A percentile compares a stretch with the other conserved stretches of the same genome.
Evolutionary conservation across 1,284 basidiomycete species (phyloP).

Genomic region (Fomitopsis palustris): DNA sequence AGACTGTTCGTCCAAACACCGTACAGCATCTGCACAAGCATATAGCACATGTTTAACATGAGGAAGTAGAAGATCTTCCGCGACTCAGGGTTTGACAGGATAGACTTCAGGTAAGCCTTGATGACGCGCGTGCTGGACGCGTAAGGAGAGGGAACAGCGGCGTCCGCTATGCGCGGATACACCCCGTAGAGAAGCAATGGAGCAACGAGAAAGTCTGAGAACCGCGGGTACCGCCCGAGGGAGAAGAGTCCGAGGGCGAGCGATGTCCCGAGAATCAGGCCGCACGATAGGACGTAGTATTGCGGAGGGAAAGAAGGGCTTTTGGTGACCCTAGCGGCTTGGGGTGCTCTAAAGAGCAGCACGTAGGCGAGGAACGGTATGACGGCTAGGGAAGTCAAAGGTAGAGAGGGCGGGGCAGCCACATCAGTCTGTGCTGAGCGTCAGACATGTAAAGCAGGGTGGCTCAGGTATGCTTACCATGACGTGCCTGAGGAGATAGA

Average conservation of each 20-base stretch:
- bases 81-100: conserved; percentile 88
- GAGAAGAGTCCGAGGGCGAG: conserved; percentile 20
- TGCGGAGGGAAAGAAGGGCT: conserved; percentile 47
- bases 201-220: conserved; percentile 16
- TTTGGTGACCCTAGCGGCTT: conserved; percentile 43
- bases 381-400: conserved; percentile 49
- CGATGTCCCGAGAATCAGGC: conserved; percentile 41
- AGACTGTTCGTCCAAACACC: conserved; percentile 98
- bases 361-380: conserved; percentile 59
- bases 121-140: conserved; percentile 56
- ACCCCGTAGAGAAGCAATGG: conserved; percentile 56
- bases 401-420: conserved; percentile 38
- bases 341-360: conserved; percentile 54
- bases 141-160: conserved; percentile 42
- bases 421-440: conserved; percentile 31
- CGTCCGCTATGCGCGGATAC: conserved; percentile 46
- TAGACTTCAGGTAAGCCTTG: conserved; percentile 81
- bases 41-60: conserved; percentile 91
- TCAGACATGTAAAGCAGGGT: conserved; percentile 8
- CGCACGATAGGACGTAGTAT: conserved; percentile 53
- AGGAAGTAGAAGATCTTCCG: conserved; percentile 97
- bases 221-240: conserved; percentile 15
- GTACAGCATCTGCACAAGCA: conserved; percentile 94
- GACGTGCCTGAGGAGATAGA: conserved; percentile 57
- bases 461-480: conserved; percentile 37